Percentiles rank a stretch among this genome's conserved stretches.
Evolutionary conservation across 73 alveolate genomes (phyloP).

Genomic region (Uronychia setigera): DNA sequence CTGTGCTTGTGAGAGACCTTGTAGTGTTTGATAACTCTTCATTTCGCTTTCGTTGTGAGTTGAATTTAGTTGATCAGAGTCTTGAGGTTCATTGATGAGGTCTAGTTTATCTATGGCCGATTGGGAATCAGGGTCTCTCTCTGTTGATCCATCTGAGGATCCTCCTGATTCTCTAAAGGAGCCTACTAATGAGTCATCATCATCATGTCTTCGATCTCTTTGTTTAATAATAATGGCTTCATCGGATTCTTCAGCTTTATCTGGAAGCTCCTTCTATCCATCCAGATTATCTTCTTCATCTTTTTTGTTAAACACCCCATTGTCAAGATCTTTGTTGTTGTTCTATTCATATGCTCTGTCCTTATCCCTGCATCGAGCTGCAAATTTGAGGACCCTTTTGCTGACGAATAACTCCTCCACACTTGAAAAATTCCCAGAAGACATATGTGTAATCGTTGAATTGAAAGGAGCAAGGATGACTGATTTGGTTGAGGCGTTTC

Average conservation of each 20-base stretch:
- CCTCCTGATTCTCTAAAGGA: not conserved
- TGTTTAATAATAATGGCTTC: not conserved
- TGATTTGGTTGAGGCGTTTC: slow-evolving; percentile 56
- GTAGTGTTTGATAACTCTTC: slow-evolving; percentile 1
- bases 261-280: slow-evolving; percentile 16
- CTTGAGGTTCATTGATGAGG: not conserved
- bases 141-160: no score
- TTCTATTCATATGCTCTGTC: slow-evolving; percentile 86
- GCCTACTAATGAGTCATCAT: not conserved
- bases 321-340: slow-evolving; percentile 89
- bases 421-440: slow-evolving; percentile 6
- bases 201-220: not conserved
- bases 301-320: slow-evolving; percentile 74
- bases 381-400: slow-evolving; percentile 73
- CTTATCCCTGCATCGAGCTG: slow-evolving; percentile 80
- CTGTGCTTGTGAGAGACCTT: not conserved
- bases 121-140: not conserved
- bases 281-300: slow-evolving; percentile 6
- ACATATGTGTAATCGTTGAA: slow-evolving; percentile 45
- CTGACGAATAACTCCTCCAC: slow-evolving; percentile 63
- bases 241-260: slow-evolving; percentile 7
- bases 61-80: not conserved
- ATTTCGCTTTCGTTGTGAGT: slow-evolving; percentile 4
- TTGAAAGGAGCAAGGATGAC: slow-evolving; percentile 76
- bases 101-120: not conserved